Evolutionary conservation across 805 yeast species (phyloP), one percentile per base, ranked within the genome.

Genomic region (Candida namnaoensis): DNA sequence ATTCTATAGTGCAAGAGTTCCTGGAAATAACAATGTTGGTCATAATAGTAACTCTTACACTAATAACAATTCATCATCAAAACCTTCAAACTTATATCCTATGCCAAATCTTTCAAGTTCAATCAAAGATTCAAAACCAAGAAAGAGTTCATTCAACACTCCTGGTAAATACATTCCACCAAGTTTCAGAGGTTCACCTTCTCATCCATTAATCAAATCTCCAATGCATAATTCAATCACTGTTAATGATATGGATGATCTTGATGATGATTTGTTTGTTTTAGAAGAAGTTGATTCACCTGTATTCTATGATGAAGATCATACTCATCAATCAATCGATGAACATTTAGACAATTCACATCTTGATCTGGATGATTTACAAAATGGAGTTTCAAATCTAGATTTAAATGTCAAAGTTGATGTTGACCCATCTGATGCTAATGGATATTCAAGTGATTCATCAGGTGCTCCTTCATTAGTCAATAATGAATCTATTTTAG

Each of bases 101-200:
- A 9, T 15, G 10, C 35, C 23, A 34, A 34, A n/a, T 34, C 7
- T 11, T 14, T 34, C 25, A 19, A 15, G 15, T 13, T 32, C 25
- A 26, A 35, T 10, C 12, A 10, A 14, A 34, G 12, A 25, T 30
- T 15, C 19, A 34, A 39, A 26, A 35, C 10, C 35, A 10, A 43
- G 43, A 28, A 42, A 43, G 9, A 47, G 49, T 19, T 55, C 62
- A 7, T 30, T 30, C n/a, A 54, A 62, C 3, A 49, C 58, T 5
- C 54, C 71, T 34, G 84, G 84, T 4, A 80, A 77, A 54, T 82
- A 82, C 50, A 65, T 82, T 34, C 90, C 90, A 19, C 88, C 88
- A n/a, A 80, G 74, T 51, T 64, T 81, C 48, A 69, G 88, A 55
- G 72, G 76, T 0, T 72, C 80, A 27, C 10, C 28, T 26, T 10